Evolutionary conservation across 2,329 filamentous ascomycete genomes (phyloP).

Genomic region (Aspergillus piperis): DNA sequence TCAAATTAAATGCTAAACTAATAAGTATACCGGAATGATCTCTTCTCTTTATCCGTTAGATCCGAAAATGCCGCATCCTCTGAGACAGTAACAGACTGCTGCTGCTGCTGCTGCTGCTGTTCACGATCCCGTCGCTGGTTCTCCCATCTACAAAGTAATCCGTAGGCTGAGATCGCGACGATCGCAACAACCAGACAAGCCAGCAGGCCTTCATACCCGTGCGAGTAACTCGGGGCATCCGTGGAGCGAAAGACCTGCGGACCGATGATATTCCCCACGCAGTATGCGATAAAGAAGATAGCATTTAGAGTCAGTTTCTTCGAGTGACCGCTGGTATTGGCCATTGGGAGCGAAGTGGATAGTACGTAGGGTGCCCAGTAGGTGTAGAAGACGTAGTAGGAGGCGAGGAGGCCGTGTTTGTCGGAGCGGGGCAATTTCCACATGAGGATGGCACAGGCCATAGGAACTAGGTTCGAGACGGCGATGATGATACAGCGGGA

Average conservation of each 20-base stretch:
- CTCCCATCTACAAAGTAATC: not conserved
- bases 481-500: slow-evolving; percentile 4
- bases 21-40: slow-evolving; percentile 6
- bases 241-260: not conserved
- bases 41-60: slow-evolving; percentile 8
- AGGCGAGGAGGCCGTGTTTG: not conserved
- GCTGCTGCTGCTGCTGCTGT: not conserved
- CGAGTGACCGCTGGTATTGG: slow-evolving; percentile 7
- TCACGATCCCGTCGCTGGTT: not conserved
- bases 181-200: slow-evolving; percentile 8
- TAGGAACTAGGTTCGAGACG: not conserved
- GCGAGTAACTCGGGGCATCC: slow-evolving; percentile 1
- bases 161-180: slow-evolving; percentile 1
- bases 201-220: not conserved
- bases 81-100: not conserved
- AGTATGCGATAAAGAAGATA: slow-evolving; percentile 7
- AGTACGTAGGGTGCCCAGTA: slow-evolving; percentile 5
- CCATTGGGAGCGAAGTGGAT: slow-evolving; percentile 2
- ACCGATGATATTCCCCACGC: not conserved
- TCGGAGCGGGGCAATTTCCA: slow-evolving; percentile 1
- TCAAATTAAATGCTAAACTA: not conserved
- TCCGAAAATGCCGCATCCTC: slow-evolving; percentile 7
- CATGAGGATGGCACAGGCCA: slow-evolving; percentile 6
- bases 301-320: slow-evolving; percentile 10
- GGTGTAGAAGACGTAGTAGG: slow-evolving; percentile 11